Percentiles rank a stretch among this genome's conserved stretches.
Evolutionary conservation across 495 filamentous ascomycete genomes (phyloP).

Genomic region (Poronia punctata): DNA sequence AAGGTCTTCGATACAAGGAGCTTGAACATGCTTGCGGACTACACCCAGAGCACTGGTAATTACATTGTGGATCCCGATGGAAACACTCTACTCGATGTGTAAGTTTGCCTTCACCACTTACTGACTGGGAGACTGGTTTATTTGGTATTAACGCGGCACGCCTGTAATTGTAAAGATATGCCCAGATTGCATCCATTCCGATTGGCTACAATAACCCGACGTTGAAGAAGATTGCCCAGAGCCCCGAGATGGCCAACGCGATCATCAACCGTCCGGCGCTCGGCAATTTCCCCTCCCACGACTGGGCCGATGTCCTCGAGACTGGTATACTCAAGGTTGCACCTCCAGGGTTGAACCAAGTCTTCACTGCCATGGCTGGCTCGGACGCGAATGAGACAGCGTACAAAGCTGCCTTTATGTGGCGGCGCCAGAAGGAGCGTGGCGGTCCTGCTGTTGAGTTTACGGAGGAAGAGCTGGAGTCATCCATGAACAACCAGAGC

Average conservation of each 20-base stretch:
- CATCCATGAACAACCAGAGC: constrained; percentile 76
- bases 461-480: constrained; percentile 68
- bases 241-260: constrained; percentile 71
- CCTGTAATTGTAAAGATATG: constrained; percentile 63
- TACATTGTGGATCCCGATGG: constrained; percentile 88
- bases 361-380: constrained; percentile 93
- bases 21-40: constrained; percentile 89
- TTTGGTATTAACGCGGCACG: too few relatives aligned
- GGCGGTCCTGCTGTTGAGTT: constrained; percentile 80
- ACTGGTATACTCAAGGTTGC: constrained; percentile 85
- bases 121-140: too few relatives aligned
- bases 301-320: constrained; percentile 81
- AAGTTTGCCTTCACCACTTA: constrained; percentile 28
- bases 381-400: constrained; percentile 99
- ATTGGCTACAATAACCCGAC: constrained; percentile 93
- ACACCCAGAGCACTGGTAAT: constrained; percentile 62
- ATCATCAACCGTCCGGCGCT: constrained; percentile 92
- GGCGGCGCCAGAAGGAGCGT: constrained; percentile 79
- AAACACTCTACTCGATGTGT: constrained; percentile 73
- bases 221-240: constrained; percentile 61
- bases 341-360: constrained; percentile 86
- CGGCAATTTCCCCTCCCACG: constrained; percentile 89
- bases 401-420: constrained; percentile 99
- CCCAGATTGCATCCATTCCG: constrained; percentile 96
- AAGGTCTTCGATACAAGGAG: constrained; percentile 89